Percentiles rank a stretch among this genome's conserved stretches.
These are phyloP conservation scores for fission yeast (Schizosaccharomyces pombe) DNA, from an alignment of 805 yeast genomes.

Conservation along the genomic window ASM294v3 CU329670.1:388501-389000, in stretches of 20 bases:
- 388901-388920: constrained; percentile 79
- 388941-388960: constrained; percentile 52
- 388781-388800: constrained; percentile 7
- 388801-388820: constrained; percentile 5
- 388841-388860: no score
- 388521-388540: constrained; percentile 35
- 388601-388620: constrained; percentile 54
- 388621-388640: constrained; percentile 17
- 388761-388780: constrained; percentile 6
- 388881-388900: constrained; percentile 68
- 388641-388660: no score
- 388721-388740: constrained; percentile 42
- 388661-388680: no score
- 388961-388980: neutral
- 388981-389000: no score
- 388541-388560: constrained; percentile 64
- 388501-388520: constrained; percentile 53
- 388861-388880: constrained; percentile 63
- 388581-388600: constrained; percentile 76
- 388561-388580: constrained; percentile 51
- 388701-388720: no score
- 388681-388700: no score
- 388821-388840: no score
- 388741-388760: constrained; percentile 28
- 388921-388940: constrained; percentile 75